These are phyloP conservation scores for Barnettozyma sucrosica DNA, from an alignment of 805 yeast species.

Conservation along the genomic window DNA sequence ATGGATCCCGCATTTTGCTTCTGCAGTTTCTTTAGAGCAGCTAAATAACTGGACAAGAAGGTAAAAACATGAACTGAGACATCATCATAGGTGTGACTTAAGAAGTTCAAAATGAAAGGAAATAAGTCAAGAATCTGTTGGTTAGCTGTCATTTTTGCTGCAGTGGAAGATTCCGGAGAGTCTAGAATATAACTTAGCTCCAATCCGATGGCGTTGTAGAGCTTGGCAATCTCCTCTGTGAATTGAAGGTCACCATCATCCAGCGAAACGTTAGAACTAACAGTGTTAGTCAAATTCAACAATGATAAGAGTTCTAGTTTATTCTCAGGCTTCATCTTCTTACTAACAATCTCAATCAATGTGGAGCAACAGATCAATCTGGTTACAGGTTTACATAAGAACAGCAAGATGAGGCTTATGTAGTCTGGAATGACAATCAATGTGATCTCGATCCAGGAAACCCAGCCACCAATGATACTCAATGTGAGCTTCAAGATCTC, in stretches of 20 bases:
- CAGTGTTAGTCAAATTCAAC: constrained; percentile 56
- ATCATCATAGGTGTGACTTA: constrained; percentile 84
- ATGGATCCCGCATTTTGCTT: constrained; percentile 35
- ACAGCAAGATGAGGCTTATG: constrained; percentile 47
- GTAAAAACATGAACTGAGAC: constrained; percentile 79
- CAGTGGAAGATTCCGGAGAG: constrained; percentile 38
- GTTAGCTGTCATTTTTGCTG: constrained; percentile 35
- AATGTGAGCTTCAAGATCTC: constrained; percentile 55
- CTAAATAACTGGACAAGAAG: constrained; percentile 67
- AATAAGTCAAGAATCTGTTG: constrained; percentile 54
- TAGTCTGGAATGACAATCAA: constrained; percentile 23
- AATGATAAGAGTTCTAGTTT: constrained; percentile 59
- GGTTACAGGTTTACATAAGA: constrained; percentile 37
- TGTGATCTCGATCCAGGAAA: constrained; percentile 67
- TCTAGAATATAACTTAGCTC: constrained; percentile 73
- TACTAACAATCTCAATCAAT: constrained; percentile 58
- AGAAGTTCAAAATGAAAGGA: constrained; percentile 66
- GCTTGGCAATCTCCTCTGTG: constrained; percentile 67
- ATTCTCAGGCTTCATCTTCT: constrained; percentile 71
- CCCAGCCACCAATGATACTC: constrained; percentile 73
- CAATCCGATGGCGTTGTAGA: constrained; percentile 65
- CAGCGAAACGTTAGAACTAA: constrained; percentile 32
- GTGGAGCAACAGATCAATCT: constrained; percentile 33
- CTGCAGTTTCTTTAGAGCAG: constrained; percentile 55
- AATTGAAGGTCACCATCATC: constrained; percentile 56